phyloP scores from a whole-genome alignment of 2,329 filamentous ascomycete genomes.

The Magnaporthiopsis poae region DNA sequence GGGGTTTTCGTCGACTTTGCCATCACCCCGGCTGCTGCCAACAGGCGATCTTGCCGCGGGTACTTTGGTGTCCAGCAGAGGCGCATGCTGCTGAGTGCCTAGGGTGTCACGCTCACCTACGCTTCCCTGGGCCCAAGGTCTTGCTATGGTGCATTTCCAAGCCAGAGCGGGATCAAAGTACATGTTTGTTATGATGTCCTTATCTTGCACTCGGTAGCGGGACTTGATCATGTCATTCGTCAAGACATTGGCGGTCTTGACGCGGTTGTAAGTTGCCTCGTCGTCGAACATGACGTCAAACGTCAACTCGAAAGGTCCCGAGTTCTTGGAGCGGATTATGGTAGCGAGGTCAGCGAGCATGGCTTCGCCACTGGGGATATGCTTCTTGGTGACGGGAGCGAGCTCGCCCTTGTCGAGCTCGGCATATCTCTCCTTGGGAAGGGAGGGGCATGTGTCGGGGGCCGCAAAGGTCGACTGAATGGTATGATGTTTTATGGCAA shows the following conservation, averaged over 20 bases:
- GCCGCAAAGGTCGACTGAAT: background rate
- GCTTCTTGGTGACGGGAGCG: background rate
- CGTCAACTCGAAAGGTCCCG: slow-evolving; percentile 38
- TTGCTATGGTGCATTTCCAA: slow-evolving; percentile 26
- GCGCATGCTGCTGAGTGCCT: slow-evolving; percentile 29
- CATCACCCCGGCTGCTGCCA: background rate
- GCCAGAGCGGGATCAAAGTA: slow-evolving; percentile 29
- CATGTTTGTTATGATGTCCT: slow-evolving; percentile 21
- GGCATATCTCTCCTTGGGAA: background rate
- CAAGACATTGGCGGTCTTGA: slow-evolving; percentile 5
- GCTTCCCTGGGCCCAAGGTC: slow-evolving; percentile 25
- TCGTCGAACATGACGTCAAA: slow-evolving; percentile 9
- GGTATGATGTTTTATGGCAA: background rate
- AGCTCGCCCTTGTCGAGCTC: background rate
- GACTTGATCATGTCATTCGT: background rate
- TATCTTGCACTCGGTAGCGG: slow-evolving; percentile 9
- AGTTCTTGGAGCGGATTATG: slow-evolving; percentile 39
- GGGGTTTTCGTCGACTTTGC: too few species aligned
- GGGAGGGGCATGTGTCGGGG: background rate
- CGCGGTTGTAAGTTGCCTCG: slow-evolving; percentile 2
- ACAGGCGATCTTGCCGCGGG: slow-evolving; percentile 8
- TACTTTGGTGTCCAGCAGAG: slow-evolving; percentile 21
- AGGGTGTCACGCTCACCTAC: slow-evolving; percentile 28
- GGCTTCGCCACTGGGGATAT: background rate
- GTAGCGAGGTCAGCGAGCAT: slow-evolving; percentile 20